Percentiles rank a stretch among this genome's conserved stretches.
phyloP scores from a whole-genome alignment of 176 grass and related monocot genomes.

The Cocos nucifera region DNA sequence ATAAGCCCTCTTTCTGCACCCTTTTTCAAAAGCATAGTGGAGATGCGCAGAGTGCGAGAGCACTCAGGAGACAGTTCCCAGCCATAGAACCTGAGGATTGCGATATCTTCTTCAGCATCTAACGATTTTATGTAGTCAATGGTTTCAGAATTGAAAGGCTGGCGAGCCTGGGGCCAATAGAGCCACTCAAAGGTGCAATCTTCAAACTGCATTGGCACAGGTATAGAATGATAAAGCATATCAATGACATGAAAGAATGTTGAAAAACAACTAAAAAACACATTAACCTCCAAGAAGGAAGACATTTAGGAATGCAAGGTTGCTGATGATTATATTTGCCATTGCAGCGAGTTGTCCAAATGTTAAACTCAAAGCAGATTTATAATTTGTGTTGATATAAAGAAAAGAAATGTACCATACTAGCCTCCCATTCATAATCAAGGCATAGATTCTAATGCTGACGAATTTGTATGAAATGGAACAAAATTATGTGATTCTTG shows the following conservation, averaged over 20 bases:
- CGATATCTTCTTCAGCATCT: slow-evolving; percentile 11
- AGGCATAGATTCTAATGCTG: too few species aligned
- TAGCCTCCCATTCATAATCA: too few species aligned
- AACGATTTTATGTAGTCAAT: slow-evolving; percentile 9
- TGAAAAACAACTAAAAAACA: background rate
- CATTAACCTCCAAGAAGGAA: too few species aligned
- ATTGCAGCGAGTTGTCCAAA: too few species aligned
- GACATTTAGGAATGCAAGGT: too few species aligned
- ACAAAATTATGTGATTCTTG: too few species aligned
- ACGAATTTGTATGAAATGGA: too few species aligned
- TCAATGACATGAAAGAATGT: background rate
- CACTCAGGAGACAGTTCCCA: slow-evolving; percentile 3
- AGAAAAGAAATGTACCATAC: too few species aligned
- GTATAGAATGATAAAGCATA: background rate
- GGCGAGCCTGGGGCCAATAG: slow-evolving; percentile 8
- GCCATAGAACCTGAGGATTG: background rate
- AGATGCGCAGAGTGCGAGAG: slow-evolving; percentile 10
- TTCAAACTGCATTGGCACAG: slow-evolving; percentile 1
- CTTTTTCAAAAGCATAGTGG: slow-evolving; percentile 14
- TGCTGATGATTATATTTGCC: too few species aligned
- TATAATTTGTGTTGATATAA: too few species aligned
- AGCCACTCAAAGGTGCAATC: slow-evolving; percentile 15
- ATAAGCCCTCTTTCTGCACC: slow-evolving; percentile 4
- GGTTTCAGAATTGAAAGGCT: background rate
- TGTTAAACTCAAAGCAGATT: too few species aligned